Evolutionary conservation across 1,284 basidiomycete genomes (phyloP).

Genomic region (Xanthoconium separans): DNA sequence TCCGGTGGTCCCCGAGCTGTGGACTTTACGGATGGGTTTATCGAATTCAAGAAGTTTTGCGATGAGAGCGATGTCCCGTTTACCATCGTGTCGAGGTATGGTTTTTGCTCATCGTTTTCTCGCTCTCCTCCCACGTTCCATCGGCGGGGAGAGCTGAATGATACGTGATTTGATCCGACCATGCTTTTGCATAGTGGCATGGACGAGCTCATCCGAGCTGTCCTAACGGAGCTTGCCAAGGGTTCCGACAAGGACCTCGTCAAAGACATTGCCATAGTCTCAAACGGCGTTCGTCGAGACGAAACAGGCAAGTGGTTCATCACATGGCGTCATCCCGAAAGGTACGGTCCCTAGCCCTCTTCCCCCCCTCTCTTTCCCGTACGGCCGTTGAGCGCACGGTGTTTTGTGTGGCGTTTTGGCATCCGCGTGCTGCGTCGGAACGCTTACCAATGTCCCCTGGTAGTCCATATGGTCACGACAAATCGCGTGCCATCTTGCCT

Average conservation of each 20-base stretch:
- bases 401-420: neutral
- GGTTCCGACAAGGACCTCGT: conserved; percentile 56
- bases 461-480: conserved; percentile 90
- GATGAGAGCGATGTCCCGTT: conserved; percentile 77
- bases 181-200: conserved; percentile 63
- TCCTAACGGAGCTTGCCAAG: conserved; percentile 77
- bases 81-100: conserved; percentile 88
- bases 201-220: conserved; percentile 87
- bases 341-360: conserved; percentile 39
- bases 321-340: conserved; percentile 84
- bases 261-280: conserved; percentile 81
- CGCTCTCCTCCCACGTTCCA: conserved; percentile 8
- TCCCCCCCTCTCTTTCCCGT: neutral
- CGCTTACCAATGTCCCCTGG: neutral
- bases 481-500: conserved; percentile 86
- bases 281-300: conserved; percentile 79
- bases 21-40: conserved; percentile 84
- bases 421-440: neutral
- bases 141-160: conserved; percentile 2
- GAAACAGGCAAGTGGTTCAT: conserved; percentile 75
- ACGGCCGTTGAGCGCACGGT: neutral
- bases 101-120: neutral
- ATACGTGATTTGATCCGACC: conserved; percentile 4
- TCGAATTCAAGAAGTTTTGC: conserved; percentile 81
- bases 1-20: conserved; percentile 45